Evolutionary conservation across 176 grass and related monocot species (phyloP), one percentile per base, ranked within the genome.

Genomic region (Eremochloa ophiuroides): DNA sequence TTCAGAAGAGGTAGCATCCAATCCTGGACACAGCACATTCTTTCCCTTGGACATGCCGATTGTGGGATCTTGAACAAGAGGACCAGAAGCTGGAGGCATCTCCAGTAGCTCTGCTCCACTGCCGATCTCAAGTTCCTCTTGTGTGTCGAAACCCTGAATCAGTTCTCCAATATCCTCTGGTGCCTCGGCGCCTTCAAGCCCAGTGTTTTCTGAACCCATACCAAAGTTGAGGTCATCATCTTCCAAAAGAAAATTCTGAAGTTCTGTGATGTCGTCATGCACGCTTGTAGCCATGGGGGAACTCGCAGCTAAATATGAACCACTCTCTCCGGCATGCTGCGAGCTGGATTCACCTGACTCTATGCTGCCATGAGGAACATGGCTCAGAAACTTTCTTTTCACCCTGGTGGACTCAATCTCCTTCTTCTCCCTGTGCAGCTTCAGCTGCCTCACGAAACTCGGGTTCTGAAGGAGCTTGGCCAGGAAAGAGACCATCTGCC

Each of bases 401-500:
- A 83, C 71, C 25, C 86, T 89, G 29, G 74, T 20, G 43, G 87
- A 77, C 31, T 77, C 69, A 16, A 87, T 85, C 62, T 71, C 64
- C 26, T 85, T 75, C 31, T 78, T 84, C 76, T 95, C 71, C 75
- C 78, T 89, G 62, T 90, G 82, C 62, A 83, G 48, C 74, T 85
- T 93, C 31, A 95, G 84, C 15, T 80, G 85, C 18, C 76, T 82
- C 78, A 95, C 75, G 34, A 99, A 91, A 41, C 47, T 80, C 5
- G 89, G 93, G 75, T 95, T 90, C 58, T 69, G 82, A 59, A 93
- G 66, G 67, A 93, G 85, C 77, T 99, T 95, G 13, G 91, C 89
- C 60, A 96, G 76, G 91, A 99, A 95, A 25, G 93, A 95, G 18
- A 99, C 76, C 91, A 99, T 91, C 85, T 91, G 93, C 74, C 87